Evolutionary conservation across 2,329 filamentous ascomycete species (phyloP), one percentile per base, ranked within the genome.

Genomic region (Fusarium praegraminearum): DNA sequence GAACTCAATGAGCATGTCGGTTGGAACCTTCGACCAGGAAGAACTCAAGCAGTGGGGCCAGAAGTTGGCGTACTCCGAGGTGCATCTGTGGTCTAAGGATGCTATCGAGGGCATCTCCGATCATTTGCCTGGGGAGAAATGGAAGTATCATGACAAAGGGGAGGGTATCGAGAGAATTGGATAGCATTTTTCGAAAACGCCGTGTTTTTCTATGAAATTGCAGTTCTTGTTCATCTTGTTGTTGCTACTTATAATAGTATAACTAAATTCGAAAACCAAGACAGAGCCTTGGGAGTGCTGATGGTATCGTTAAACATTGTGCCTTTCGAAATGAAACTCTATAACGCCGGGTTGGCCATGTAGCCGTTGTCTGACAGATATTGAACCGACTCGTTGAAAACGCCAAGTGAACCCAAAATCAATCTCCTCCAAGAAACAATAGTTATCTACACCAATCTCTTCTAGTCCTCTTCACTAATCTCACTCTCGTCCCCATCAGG

Each of bases 391-490:
- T 50, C 53, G 15, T 46, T 46, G 28, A 28, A 26, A 70, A 67
- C 67, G 62, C 67, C 62, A 32, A 45, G 22, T 52, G 35, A 57
- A 57, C 43, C 38, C 41, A 38, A 50, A 56, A 64, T 26, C 47
- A 54, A 45, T 54, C 26, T 38, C 32, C 43, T 26, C 8, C 16
- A 51, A 30, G 13, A 22, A 33, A 57, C 12, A 28, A 12, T 41
- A 28, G 45, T 26, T 13, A 40, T 32, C 24, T 24, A 52, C 40
- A 4, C 28, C 22, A 47, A 33, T 3, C 8, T 24, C 68, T 78
- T 32, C 72, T 79, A 90, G 75, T 90, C 89, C 76, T 90, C 89
- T 75, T 90, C 89, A 69, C 89, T 90, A 56, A 90, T 88, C 71
- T 89, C 87, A 69, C 88, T 90, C 76, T 90, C 88, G 54, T 88